Evolutionary conservation across 1,139 yeast genomes (phyloP).

Genomic region (Scheffersomyces parashehatae): DNA sequence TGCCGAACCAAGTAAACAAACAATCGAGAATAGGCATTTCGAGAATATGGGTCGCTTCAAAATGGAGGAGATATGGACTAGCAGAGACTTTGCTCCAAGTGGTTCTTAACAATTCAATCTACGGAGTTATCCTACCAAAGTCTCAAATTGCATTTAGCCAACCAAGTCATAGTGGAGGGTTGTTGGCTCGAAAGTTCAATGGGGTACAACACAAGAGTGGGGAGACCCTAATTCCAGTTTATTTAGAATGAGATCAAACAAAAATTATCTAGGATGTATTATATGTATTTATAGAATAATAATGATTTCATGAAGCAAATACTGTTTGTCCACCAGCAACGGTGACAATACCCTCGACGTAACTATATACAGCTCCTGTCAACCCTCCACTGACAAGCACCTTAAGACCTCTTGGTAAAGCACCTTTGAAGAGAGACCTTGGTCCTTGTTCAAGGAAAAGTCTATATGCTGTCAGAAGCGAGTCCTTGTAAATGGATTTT

Average conservation of each 20-base stretch:
- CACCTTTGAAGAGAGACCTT: conserved; percentile 70
- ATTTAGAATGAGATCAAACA: conserved; percentile 26
- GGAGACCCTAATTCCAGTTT: conserved; percentile 51
- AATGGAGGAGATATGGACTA: conserved; percentile 53
- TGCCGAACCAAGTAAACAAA: conserved; percentile 33
- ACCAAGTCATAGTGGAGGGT: conserved; percentile 64
- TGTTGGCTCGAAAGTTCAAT: conserved; percentile 52
- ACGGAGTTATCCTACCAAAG: conserved; percentile 48
- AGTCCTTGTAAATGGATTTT: conserved; percentile 60
- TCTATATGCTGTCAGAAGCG: conserved; percentile 71
- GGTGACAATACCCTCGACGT: conserved; percentile 53
- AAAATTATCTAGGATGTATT: background rate
- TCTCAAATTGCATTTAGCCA: conserved; percentile 66
- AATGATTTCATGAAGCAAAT: conserved; percentile 26
- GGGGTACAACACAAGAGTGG: conserved; percentile 54
- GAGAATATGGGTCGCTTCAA: conserved; percentile 61
- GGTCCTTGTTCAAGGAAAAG: conserved; percentile 71
- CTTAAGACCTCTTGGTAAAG: conserved; percentile 76
- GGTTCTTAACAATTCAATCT: conserved; percentile 44
- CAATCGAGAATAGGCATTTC: conserved; percentile 54
- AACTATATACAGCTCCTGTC: conserved; percentile 67
- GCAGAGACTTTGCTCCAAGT: conserved; percentile 44
- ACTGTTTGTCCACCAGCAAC: conserved; percentile 53
- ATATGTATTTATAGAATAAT: background rate
- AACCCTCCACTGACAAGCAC: conserved; percentile 80